Conservation (phyloP, 1,139 yeast genomes). For the Yamadazyma pseudoaaseri region DNA sequence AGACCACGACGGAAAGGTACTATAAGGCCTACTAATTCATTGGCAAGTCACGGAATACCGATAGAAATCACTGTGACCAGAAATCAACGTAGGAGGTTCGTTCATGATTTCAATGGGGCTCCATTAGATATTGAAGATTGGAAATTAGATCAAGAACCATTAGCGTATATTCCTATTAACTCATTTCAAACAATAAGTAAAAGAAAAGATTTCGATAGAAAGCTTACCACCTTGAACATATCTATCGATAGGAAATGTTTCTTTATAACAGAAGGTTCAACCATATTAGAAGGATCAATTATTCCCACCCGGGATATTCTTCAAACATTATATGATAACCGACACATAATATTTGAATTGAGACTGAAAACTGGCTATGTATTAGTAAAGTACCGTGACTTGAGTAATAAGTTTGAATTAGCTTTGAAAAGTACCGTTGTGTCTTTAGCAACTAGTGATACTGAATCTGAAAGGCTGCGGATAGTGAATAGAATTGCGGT, state of each 20-base stretch:
- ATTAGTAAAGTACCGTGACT: neutral
- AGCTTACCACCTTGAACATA: neutral
- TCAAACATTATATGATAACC: neutral
- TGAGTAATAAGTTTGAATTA: neutral
- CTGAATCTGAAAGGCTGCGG: neutral
- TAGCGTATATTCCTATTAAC: neutral
- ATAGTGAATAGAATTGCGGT: neutral
- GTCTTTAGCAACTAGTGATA: neutral
- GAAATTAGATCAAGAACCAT: constrained; percentile 1
- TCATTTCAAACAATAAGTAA: neutral
- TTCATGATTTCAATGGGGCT: constrained; percentile 2
- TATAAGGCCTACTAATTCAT: neutral
- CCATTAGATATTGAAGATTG: constrained; percentile 1
- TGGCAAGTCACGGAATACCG: neutral
- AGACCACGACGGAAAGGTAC: neutral
- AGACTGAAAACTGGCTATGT: neutral
- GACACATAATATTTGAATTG: constrained; percentile 1
- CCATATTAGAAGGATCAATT: neutral
- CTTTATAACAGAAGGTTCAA: constrained; percentile 2
- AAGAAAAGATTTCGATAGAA: neutral
- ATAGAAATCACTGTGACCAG: neutral
- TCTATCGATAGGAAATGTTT: constrained; percentile 1
- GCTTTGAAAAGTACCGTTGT: neutral
- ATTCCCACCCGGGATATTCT: neutral
- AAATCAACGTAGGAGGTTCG: neutral